These are phyloP conservation scores for Eucalyptus globulus DNA, from an alignment of 345 rosid species.

Conservation along the genomic window DNA sequence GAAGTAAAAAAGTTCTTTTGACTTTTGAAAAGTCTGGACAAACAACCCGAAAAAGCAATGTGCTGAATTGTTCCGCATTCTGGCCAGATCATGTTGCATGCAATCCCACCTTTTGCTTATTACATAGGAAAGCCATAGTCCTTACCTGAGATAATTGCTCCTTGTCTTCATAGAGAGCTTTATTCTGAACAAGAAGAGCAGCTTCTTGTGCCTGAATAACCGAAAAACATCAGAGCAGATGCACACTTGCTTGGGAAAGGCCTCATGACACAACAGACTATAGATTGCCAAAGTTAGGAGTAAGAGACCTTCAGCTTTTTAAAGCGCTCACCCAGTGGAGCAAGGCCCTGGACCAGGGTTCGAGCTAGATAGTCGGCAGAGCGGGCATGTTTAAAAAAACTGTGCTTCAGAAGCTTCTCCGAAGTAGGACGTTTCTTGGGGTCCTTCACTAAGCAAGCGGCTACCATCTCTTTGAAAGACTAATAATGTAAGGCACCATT, in stretches of 20 bases:
- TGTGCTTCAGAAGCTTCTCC: slow-evolving; percentile 89
- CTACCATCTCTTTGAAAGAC: slow-evolving; percentile 95
- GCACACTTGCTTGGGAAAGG: not conserved
- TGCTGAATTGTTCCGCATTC: not conserved
- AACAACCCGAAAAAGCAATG: not conserved
- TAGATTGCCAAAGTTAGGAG: not conserved
- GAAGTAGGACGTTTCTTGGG: slow-evolving; percentile 96
- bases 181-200: slow-evolving; percentile 81
- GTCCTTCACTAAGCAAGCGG: slow-evolving; percentile 95
- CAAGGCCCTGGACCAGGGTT: slow-evolving; percentile 58
- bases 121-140: not conserved
- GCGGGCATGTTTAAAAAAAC: slow-evolving; percentile 78
- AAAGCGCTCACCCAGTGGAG: slow-evolving; percentile 90
- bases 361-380: slow-evolving; percentile 46
- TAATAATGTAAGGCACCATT: not conserved
- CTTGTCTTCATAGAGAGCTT: slow-evolving; percentile 63
- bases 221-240: not conserved
- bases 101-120: not conserved
- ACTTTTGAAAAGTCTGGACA: not conserved
- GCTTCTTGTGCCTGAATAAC: slow-evolving; percentile 72
- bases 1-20: not conserved
- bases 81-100: not conserved
- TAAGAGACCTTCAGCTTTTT: slow-evolving; percentile 61
- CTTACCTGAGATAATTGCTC: slow-evolving; percentile 89
- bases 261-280: not conserved